Percentiles rank a stretch among this genome's conserved stretches.
Conservation (phyloP, 2,329 filamentous ascomycete species). For the Ascochyta viciae-villosae region DNA sequence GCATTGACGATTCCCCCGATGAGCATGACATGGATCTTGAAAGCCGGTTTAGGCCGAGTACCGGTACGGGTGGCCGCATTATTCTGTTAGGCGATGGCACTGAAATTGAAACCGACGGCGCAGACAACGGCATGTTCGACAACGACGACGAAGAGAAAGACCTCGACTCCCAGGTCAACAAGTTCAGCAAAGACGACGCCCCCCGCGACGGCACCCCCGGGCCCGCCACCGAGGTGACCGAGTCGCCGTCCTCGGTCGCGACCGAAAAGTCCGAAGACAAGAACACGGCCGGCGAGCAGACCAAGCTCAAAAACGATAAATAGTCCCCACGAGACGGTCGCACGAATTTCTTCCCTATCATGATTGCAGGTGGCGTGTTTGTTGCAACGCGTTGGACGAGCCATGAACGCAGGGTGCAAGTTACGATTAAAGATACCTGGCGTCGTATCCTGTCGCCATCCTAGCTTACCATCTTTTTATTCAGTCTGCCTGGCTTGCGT, state of each 20-base stretch:
- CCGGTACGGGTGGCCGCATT: slow-evolving; percentile 72
- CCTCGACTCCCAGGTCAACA: slow-evolving; percentile 81
- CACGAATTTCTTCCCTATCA: slow-evolving; percentile 25
- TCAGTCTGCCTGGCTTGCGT: too few species aligned
- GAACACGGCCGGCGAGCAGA: slow-evolving; percentile 17
- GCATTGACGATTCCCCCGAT: slow-evolving; percentile 58
- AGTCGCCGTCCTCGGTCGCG: slow-evolving; percentile 48
- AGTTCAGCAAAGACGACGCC: slow-evolving; percentile 53
- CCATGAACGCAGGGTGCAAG: slow-evolving; percentile 32
- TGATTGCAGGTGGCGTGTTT: slow-evolving; percentile 23
- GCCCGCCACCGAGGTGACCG: slow-evolving; percentile 35
- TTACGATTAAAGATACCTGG: slow-evolving; percentile 49
- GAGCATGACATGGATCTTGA: slow-evolving; percentile 78
- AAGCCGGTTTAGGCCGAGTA: slow-evolving; percentile 72
- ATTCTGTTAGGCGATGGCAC: slow-evolving; percentile 96
- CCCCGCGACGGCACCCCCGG: slow-evolving; percentile 19
- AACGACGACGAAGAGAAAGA: slow-evolving; percentile 87
- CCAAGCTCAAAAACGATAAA: slow-evolving; percentile 16
- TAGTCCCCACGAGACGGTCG: slow-evolving; percentile 10
- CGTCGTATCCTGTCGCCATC: slow-evolving; percentile 41
- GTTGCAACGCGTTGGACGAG: slow-evolving; percentile 24
- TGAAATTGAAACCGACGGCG: slow-evolving; percentile 86
- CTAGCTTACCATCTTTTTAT: slow-evolving; percentile 22
- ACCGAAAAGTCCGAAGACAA: slow-evolving; percentile 44
- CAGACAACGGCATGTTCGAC: slow-evolving; percentile 94